Evolutionary conservation across 208 protist genomes (phyloP), one percentile per base, ranked within the genome.

Genomic region (Acanthamoeba triangularis): DNA sequence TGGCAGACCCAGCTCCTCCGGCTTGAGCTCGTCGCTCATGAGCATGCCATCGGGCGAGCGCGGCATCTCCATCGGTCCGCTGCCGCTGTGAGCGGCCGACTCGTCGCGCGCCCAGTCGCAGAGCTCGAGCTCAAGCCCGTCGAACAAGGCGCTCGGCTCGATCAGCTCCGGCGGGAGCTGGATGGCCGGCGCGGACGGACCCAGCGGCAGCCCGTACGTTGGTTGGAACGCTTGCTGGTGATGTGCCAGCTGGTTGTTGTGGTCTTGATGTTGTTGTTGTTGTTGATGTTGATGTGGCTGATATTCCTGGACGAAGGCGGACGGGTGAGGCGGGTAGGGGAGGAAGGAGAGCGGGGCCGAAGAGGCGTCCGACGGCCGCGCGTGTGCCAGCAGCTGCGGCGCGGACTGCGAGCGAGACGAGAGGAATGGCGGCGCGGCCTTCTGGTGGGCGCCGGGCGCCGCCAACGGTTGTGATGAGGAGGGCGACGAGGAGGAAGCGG

Each of bases 1-100:
- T 41, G 37, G 37, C 11, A 3, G 41, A 1, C 18, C 65, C 65
- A 72, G 37, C 28, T 72, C 65, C 8, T 72, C 65, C 30, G 20
- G 65, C 65, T 72, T 72, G 7, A 72, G 30, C 65, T 72, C 65
- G 65, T 72, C 65, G 65, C 65, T 72, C 65, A 72, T 37, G 65
- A 72, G 8, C 65, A 72, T 72, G 65, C n/a, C 65, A 30, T 72
- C 65, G 65, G 65, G 65, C 65, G 65, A 72, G 23, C 59, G 59
- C 14, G 59, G 59, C 59, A 65, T 65, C 20, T 65, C 59, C 59
- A 65, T 10, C 59, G 23, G 25, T 30, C 16, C 30, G 65, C 11
- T 72, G 6, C 63, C 23, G 8, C 8, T 6, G 30, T 67, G 25
- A 3, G 3, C 61, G 11, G 35, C 16, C 28, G 65, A n/a, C 0